These are phyloP conservation scores for Aspergillus neotritici DNA, from an alignment of 2,329 filamentous ascomycete genomes.

Conservation along the genomic window DNA sequence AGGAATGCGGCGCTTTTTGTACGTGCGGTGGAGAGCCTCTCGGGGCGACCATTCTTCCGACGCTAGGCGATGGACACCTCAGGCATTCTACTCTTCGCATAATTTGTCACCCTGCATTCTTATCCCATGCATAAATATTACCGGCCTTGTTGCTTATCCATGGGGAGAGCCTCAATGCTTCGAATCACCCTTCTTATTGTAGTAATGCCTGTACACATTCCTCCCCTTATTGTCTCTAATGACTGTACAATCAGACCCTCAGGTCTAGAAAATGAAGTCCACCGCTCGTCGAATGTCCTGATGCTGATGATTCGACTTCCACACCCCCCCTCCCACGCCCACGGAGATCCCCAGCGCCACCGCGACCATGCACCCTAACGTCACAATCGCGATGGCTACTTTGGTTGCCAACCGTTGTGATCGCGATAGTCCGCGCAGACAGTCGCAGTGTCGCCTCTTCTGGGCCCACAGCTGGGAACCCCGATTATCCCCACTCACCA, in stretches of 20 bases:
- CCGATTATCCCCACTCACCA: conserved; percentile 8
- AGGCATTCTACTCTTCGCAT: no score
- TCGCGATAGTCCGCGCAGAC: conserved; percentile 29
- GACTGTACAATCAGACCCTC: no score
- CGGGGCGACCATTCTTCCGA: conserved; percentile 20
- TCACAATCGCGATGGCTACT: conserved; percentile 36
- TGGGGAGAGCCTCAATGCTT: no score
- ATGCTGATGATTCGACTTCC: conserved; percentile 32
- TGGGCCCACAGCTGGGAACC: conserved; percentile 31
- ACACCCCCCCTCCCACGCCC: conserved; percentile 41
- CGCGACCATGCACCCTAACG: conserved; percentile 40
- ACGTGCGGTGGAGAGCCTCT: conserved; percentile 22
- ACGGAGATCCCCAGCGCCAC: conserved; percentile 43
- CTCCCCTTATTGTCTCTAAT: no score
- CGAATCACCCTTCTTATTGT: no score
- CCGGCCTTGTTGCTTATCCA: no score
- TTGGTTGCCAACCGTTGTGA: conserved; percentile 37
- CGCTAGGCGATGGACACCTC: no score
- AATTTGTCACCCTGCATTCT: no score
- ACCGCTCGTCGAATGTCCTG: conserved; percentile 16
- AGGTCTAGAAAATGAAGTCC: no score
- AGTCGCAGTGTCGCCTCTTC: conserved; percentile 31
- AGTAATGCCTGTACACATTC: no score
- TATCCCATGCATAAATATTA: no score
- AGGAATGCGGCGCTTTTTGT: conserved; percentile 20